Base-by-base conservation (phyloP, 768 basidiomycete species). In the Coprinopsis marcescibilis region DNA sequence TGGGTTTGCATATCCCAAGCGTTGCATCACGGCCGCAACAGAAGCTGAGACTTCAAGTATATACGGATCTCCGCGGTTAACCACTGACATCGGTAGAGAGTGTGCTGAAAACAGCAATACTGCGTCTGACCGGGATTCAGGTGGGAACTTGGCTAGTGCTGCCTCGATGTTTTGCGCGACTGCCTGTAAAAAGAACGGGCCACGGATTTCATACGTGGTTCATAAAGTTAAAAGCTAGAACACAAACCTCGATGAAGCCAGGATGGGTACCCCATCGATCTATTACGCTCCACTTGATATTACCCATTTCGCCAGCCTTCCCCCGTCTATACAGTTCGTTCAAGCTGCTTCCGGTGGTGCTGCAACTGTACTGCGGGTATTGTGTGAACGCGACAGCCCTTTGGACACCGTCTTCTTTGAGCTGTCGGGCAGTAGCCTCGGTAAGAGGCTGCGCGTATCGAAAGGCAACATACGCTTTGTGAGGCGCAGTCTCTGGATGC, bases 61-160 rank as follows among this genome's bases (percentile, higher is more conserved):
- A 68, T 99, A 98, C 8, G 96, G 95, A 68, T 99, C 96, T 33
- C 96, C 96, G 56, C 96, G 91, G 71, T 98, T 97, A 52, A 98
- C 92, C 52, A 98, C 90, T 4, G 92, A 94, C 83, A 99, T 90
- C 21, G 96, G 96, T 33, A 99, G 70, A 5, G 96, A 98, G 59
- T 99, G 96, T 2, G 96, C 96, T 1, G 95, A 97, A 70, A 98
- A 98, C 46, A 98, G 74, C 26, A 99, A 63, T 15, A 95, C 87
- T 11, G 81, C 82, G 10, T 89, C 77, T 27, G 80, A 71, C 32
- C 94, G 81, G 58, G 69, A 72, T 43, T 80, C 78, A 43, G 72
- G 73, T 3, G 89, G 73, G 62, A 91, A 97, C 58, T 86, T 83
- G 34, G 74, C 72, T 12, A 99, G 75, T 1, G 93, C 84, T 6